Conservation (phyloP, 2,329 filamentous ascomycete species). For the Trichoderma sp. region DNA sequence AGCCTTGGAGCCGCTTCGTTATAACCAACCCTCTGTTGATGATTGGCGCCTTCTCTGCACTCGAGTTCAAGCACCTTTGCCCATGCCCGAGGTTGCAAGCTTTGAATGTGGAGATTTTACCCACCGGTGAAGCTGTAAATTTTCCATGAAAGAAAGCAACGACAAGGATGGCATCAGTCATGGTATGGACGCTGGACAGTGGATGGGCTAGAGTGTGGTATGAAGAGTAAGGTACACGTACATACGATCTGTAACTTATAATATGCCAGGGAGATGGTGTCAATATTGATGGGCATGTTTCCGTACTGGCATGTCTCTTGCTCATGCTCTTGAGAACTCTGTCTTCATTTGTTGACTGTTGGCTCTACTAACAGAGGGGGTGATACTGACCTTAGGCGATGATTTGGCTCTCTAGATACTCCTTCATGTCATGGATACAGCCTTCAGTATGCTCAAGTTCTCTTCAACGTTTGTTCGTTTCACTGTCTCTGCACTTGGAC, state of each 20-base stretch:
- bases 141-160: neutral
- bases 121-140: no score
- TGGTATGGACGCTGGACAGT: neutral
- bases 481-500: neutral
- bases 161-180: neutral
- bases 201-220: neutral
- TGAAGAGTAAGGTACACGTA: no score
- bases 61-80: no score
- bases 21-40: no score
- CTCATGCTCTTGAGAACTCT: neutral
- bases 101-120: no score
- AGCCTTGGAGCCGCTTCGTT: no score
- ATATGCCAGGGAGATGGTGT: neutral
- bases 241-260: neutral
- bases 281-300: neutral
- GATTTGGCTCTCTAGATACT: neutral
- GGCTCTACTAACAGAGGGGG: neutral
- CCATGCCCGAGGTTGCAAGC: no score
- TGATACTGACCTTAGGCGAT: neutral
- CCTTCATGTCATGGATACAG: neutral
- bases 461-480: neutral
- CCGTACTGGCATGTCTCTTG: fast-evolving
- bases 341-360: neutral
- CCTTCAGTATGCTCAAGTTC: neutral
- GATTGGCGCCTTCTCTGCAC: no score